Evolutionary conservation across 2,329 filamentous ascomycete genomes (phyloP).

Genomic region (Byssoonygena ceratinophila): DNA sequence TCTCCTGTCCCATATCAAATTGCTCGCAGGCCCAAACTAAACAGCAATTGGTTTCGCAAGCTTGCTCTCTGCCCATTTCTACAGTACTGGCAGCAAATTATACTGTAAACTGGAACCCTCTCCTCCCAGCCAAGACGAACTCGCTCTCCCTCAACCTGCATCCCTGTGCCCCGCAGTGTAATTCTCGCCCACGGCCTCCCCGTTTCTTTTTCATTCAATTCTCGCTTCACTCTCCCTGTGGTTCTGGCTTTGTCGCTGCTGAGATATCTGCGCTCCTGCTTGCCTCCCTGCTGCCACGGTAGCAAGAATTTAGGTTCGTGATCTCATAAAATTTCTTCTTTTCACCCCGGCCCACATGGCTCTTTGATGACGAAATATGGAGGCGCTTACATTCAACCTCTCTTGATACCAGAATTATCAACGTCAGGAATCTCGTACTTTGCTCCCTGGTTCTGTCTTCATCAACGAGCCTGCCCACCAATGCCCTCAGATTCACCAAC

Average conservation of each 20-base stretch:
- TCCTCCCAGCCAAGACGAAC: not conserved
- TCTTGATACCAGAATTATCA: not conserved
- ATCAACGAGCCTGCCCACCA: not conserved
- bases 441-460: no score
- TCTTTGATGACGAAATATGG: not conserved
- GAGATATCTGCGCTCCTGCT: not conserved
- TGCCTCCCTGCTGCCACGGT: not conserved
- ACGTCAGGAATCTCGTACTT: no score
- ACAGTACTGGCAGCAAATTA: no score
- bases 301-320: constrained; percentile 1
- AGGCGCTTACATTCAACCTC: not conserved
- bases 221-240: not conserved
- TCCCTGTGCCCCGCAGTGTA: not conserved
- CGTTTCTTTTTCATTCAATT: not conserved
- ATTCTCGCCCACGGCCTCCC: not conserved
- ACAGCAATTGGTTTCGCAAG: no score
- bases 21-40: no score
- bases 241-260: not conserved
- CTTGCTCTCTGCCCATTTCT: no score
- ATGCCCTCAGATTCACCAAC: not conserved
- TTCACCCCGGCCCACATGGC: not conserved
- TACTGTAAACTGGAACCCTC: no score
- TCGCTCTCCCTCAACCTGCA: not conserved
- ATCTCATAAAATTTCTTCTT: not conserved
- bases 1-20: not conserved